phyloP scores from a whole-genome alignment of 164 flowering plant genomes.

The Stephania japonica region DNA sequence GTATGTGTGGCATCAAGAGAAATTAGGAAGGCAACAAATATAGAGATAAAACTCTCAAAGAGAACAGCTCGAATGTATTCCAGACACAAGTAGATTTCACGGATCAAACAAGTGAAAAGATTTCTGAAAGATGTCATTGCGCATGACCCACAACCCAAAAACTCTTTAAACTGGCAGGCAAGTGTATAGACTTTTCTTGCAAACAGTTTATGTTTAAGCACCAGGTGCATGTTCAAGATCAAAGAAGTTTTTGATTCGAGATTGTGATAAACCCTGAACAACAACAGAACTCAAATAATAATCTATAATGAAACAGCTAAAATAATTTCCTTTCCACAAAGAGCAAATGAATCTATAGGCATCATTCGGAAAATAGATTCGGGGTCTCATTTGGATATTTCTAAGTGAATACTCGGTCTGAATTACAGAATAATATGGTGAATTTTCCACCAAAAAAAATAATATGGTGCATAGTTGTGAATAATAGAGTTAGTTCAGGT shows the following conservation, averaged over 20 bases:
- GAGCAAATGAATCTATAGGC: background rate
- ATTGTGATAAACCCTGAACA: background rate
- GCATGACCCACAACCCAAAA: background rate
- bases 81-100: background rate
- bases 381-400: background rate
- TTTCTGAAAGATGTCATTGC: background rate
- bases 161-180: background rate
- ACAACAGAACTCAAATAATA: background rate
- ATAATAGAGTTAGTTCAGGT: conserved; percentile 2
- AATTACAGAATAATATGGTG: background rate
- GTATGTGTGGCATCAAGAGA: background rate
- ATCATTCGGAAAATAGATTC: background rate
- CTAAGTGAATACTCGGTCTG: background rate
- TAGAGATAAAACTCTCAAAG: background rate
- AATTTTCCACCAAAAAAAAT: background rate
- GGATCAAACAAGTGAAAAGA: background rate
- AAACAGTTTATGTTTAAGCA: background rate
- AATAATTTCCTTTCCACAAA: background rate
- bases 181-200: background rate
- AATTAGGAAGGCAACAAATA: background rate
- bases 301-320: background rate
- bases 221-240: background rate
- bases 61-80: background rate
- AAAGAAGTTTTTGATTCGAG: background rate
- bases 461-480: background rate